Evolutionary conservation across 495 filamentous ascomycete genomes (phyloP).

Genomic region (Neurospora sp.): DNA sequence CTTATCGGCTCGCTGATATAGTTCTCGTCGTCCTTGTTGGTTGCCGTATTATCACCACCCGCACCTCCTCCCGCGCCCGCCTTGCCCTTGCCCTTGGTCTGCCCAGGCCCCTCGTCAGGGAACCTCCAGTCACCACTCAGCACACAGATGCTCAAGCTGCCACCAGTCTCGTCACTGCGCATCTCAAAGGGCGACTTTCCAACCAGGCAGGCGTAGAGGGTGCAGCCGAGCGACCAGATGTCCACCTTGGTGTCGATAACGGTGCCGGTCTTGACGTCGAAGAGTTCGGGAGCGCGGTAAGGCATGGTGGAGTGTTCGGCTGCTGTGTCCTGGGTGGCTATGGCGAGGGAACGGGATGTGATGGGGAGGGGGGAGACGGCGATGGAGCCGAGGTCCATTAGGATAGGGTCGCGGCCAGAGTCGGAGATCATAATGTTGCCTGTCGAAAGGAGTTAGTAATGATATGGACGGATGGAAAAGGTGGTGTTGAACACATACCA

Average conservation of each 20-base stretch:
- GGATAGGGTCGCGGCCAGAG: constrained; percentile 72
- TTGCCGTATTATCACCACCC: constrained; percentile 11
- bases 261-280: constrained; percentile 91
- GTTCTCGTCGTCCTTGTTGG: constrained; percentile 13
- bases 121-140: constrained; percentile 90
- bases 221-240: constrained; percentile 95
- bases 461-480: not conserved
- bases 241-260: constrained; percentile 95
- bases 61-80: constrained; percentile 14
- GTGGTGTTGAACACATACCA: constrained; percentile 39
- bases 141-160: constrained; percentile 83
- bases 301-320: constrained; percentile 98
- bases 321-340: constrained; percentile 86
- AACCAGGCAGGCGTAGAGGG: constrained; percentile 88
- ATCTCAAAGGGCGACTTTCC: constrained; percentile 96
- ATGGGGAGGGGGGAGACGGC: constrained; percentile 85
- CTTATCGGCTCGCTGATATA: constrained; percentile 67
- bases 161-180: constrained; percentile 89
- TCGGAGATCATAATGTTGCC: constrained; percentile 97
- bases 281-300: constrained; percentile 93
- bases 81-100: constrained; percentile 46
- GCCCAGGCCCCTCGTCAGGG: constrained; percentile 61
- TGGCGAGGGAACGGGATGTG: constrained; percentile 79
- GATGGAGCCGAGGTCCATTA: constrained; percentile 97
- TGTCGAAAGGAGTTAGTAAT: constrained; percentile 19